phyloP scores from a whole-genome alignment of 2,329 filamentous ascomycete species.

The Purpureocillium lavendulum region DNA sequence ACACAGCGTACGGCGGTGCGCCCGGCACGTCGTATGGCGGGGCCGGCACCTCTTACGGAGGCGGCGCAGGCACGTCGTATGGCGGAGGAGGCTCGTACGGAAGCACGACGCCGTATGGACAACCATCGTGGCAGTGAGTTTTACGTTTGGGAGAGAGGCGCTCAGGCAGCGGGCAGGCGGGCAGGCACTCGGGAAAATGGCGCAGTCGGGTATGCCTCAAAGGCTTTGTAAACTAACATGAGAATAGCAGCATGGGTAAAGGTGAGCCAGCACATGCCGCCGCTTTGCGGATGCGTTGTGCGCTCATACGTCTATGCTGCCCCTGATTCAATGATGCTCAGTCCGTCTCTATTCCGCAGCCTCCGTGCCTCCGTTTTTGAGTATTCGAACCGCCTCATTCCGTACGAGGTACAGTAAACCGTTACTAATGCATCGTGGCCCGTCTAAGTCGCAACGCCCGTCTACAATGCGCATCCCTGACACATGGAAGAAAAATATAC shows the following conservation, averaged over 20 bases:
- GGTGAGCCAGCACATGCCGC: no score
- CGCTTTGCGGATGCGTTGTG: no score
- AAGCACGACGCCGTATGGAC: slow-evolving; percentile 34
- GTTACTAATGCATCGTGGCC: no score
- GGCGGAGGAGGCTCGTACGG: slow-evolving; percentile 32
- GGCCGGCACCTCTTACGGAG: slow-evolving; percentile 56
- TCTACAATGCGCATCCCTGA: slow-evolving; percentile 11
- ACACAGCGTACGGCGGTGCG: slow-evolving; percentile 57
- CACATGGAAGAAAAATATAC: no score
- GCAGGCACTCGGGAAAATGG: neutral
- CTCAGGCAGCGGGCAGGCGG: no score
- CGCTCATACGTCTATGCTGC: no score
- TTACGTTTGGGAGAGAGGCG: slow-evolving; percentile 3
- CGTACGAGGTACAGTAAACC: no score
- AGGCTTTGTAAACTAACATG: neutral
- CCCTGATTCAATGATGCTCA: no score
- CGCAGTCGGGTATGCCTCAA: no score
- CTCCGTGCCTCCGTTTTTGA: no score
- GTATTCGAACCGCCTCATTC: neutral
- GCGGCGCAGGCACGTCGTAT: slow-evolving; percentile 32
- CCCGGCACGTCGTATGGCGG: slow-evolving; percentile 26
- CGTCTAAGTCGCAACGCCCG: slow-evolving; percentile 3
- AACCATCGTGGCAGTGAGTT: slow-evolving; percentile 37
- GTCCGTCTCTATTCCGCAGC: no score
- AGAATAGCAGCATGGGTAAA: neutral